phyloP scores from a whole-genome alignment of 23 red algal genomes.

The Porphyridium purpureum region DNA sequence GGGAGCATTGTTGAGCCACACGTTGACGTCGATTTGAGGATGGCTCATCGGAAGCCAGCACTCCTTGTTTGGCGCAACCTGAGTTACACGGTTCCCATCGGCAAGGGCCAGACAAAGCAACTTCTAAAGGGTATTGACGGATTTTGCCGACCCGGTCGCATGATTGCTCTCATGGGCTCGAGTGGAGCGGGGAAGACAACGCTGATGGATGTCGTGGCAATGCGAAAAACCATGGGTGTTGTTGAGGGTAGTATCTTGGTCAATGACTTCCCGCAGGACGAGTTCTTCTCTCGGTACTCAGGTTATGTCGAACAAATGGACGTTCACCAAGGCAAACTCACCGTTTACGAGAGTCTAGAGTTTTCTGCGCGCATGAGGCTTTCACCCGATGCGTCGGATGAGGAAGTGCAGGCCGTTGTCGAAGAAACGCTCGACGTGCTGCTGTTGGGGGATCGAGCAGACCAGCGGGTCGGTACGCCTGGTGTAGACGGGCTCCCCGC shows the following conservation, averaged over 20 bases:
- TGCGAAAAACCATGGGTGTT: constrained; percentile 58
- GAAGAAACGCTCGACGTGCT: constrained; percentile 53
- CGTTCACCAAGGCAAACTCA: constrained; percentile 63
- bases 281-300: constrained; percentile 27
- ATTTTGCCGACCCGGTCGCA: constrained; percentile 21
- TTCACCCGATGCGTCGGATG: constrained; percentile 16
- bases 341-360: constrained; percentile 48
- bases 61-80: constrained; percentile 1
- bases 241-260: constrained; percentile 41
- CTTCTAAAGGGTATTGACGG: constrained; percentile 43
- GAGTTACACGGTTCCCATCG: constrained; percentile 18
- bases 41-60: too few species aligned
- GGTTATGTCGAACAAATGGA: constrained; percentile 92
- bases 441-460: constrained; percentile 9
- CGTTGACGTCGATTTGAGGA: too few species aligned
- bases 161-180: constrained; percentile 54
- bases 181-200: constrained; percentile 83
- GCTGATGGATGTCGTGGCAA: constrained; percentile 66
- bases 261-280: constrained; percentile 18
- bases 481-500: background rate
- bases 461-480: constrained; percentile 38
- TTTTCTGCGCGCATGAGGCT: constrained; percentile 64
- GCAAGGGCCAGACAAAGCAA: constrained; percentile 17
- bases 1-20: too few species aligned
- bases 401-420: constrained; percentile 12